Evolutionary conservation across 1,139 yeast species (phyloP).

Genomic region (Diutina scorzettiae): DNA sequence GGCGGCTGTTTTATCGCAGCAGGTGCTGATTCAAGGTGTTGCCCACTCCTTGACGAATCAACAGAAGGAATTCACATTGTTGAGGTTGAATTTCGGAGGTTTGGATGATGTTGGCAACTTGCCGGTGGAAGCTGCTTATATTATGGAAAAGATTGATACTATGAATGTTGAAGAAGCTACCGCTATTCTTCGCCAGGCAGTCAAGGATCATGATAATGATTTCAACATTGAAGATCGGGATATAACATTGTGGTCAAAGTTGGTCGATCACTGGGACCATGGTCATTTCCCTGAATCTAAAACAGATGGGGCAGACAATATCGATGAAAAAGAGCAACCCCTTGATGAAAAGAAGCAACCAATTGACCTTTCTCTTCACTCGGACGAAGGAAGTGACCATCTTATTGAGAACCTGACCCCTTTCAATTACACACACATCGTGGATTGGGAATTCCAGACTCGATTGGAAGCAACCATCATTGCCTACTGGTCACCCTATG

Average conservation of each 20-base stretch:
- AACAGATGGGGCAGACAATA: background rate
- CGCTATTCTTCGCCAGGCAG: background rate
- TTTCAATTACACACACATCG: background rate
- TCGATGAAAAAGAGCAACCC: background rate
- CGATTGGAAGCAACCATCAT: constrained; percentile 10
- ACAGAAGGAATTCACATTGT: constrained; percentile 1
- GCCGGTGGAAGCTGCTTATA: constrained; percentile 1
- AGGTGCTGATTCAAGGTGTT: background rate
- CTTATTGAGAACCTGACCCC: background rate
- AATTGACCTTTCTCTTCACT: background rate
- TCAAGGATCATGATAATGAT: constrained; percentile 2
- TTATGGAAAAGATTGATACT: background rate
- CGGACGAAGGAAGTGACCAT: background rate
- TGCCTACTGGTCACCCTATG: constrained; percentile 10
- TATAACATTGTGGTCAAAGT: background rate
- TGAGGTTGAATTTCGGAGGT: constrained; percentile 9
- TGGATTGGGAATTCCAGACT: constrained; percentile 10
- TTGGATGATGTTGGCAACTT: background rate
- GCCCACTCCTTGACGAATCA: background rate
- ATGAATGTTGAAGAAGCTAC: background rate
- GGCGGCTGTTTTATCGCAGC: background rate
- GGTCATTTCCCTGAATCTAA: background rate
- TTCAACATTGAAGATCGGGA: background rate
- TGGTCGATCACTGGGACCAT: background rate
- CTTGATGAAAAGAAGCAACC: background rate